Percentiles rank a stretch among this genome's conserved stretches.
Conservation (phyloP, 192 early-diverging fungal genomes). For the Backusella macrospora region DNA sequence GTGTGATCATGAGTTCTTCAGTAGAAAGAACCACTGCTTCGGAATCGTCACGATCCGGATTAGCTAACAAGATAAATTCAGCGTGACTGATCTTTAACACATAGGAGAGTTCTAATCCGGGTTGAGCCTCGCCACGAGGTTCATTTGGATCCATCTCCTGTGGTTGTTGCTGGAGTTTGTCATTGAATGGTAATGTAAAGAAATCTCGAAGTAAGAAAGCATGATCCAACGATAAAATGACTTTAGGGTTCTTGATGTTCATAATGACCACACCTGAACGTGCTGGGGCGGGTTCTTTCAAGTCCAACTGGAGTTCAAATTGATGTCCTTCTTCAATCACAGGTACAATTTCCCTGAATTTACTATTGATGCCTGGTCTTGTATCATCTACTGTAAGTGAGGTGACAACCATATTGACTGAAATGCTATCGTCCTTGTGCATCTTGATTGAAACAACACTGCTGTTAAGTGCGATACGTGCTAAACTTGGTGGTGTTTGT, state of each 20-base stretch:
- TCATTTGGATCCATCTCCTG: background rate
- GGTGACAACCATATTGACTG: slow-evolving; percentile 68
- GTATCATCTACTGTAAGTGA: slow-evolving; percentile 83
- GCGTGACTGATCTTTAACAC: slow-evolving; percentile 77
- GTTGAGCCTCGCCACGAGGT: background rate
- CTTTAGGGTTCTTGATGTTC: slow-evolving; percentile 79
- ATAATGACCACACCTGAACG: slow-evolving; percentile 63
- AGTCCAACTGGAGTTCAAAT: slow-evolving; percentile 52
- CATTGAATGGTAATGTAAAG: slow-evolving; percentile 66
- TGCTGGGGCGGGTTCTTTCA: slow-evolving; percentile 43
- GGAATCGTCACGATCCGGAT: slow-evolving; percentile 66
- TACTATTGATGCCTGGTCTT: slow-evolving; percentile 69
- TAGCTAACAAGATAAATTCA: slow-evolving; percentile 85
- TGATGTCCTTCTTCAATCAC: slow-evolving; percentile 65
- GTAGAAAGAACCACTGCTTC: slow-evolving; percentile 91
- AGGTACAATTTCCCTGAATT: slow-evolving; percentile 86
- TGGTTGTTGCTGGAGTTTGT: slow-evolving; percentile 4
- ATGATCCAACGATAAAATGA: slow-evolving; percentile 89
- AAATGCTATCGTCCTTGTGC: slow-evolving; percentile 62
- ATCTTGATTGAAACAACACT: slow-evolving; percentile 58
- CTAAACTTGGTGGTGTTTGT: slow-evolving; percentile 56
- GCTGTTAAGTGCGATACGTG: slow-evolving; percentile 52
- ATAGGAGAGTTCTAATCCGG: slow-evolving; percentile 58
- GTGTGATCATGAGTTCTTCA: slow-evolving; percentile 77
- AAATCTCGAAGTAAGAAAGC: slow-evolving; percentile 77